Base-by-base conservation (phyloP, 1,284 basidiomycete genomes). In the Grifola frondosa region DNA sequence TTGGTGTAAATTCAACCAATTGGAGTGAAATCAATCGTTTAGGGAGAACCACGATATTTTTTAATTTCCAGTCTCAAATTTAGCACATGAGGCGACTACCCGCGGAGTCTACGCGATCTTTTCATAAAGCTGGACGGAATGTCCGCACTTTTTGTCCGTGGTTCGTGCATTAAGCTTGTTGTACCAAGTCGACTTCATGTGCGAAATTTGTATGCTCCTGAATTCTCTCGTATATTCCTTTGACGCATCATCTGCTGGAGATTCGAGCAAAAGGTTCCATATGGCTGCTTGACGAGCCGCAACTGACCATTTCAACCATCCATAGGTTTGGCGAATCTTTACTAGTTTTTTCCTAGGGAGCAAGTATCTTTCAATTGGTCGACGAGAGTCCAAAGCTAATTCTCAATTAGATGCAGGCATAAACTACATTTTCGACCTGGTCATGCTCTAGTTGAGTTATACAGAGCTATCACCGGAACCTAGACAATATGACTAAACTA, bases 281-380 rank as follows among this genome's bases (percentile, higher is more conserved):
- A n/a, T n/a, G n/a, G n/a, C n/a, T n/a, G n/a, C n/a, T n/a, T n/a
- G n/a, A n/a, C n/a, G n/a, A n/a, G n/a, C n/a, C n/a, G n/a, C n/a
- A n/a, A n/a, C n/a, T n/a, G n/a, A n/a, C n/a, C n/a, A n/a, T 5
- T 15, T 20, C 24, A 20, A 16, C 15, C n/a, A n/a, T n/a, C n/a
- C n/a, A n/a, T 61, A 94, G 81, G 20, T 94, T 37, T 92, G 90
- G 88, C 74, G 91, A 53, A 53, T 87, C 9, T 78, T 80, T 57
- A 85, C 88, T 2, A 82, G 80, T 37, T 87, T 92, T 71, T 90
- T 92, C 60, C 70, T 84, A 20, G 90, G 84, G 54, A 75, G 88
- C 85, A 43, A 64, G 78, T 67, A 16, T 11, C 32, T 19, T 9
- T 17, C 11, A 17, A 6, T 20, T 21, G 8, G 29, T 11, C 10